phyloP scores from a whole-genome alignment of 441 rosid species.

The Mallotus repandus region DNA sequence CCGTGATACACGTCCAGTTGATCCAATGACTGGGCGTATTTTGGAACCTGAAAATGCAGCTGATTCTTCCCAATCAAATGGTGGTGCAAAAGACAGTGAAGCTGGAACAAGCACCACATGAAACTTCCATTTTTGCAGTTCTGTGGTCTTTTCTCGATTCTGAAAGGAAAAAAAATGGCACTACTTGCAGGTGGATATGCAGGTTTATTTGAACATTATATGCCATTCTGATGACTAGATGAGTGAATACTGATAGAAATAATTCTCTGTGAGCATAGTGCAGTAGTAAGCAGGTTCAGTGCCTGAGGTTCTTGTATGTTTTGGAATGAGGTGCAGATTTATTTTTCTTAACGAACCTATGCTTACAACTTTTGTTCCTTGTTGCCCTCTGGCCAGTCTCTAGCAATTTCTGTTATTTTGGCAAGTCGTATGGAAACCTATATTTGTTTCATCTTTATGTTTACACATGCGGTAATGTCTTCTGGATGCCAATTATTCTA shows the following conservation, averaged over 20 bases:
- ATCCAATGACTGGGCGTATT: slow-evolving; percentile 75
- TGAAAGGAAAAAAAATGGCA: background rate
- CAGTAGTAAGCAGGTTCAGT: background rate
- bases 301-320: background rate
- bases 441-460: too few species aligned
- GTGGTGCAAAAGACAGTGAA: background rate
- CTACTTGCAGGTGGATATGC: background rate
- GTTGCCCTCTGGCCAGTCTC: background rate
- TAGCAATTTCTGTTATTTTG: background rate
- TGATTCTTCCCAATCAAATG: slow-evolving; percentile 25
- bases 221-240: background rate
- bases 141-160: background rate
- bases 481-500: background rate
- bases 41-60: slow-evolving; percentile 36
- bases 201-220: background rate
- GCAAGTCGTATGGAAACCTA: too few species aligned
- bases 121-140: slow-evolving; percentile 5
- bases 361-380: background rate
- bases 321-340: background rate
- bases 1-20: slow-evolving; percentile 65
- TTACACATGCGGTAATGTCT: background rate
- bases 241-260: background rate
- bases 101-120: slow-evolving; percentile 16
- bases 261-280: background rate
- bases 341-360: background rate